Base-by-base conservation (phyloP, 1,284 basidiomycete genomes). In the Vanrija sp. region DNA sequence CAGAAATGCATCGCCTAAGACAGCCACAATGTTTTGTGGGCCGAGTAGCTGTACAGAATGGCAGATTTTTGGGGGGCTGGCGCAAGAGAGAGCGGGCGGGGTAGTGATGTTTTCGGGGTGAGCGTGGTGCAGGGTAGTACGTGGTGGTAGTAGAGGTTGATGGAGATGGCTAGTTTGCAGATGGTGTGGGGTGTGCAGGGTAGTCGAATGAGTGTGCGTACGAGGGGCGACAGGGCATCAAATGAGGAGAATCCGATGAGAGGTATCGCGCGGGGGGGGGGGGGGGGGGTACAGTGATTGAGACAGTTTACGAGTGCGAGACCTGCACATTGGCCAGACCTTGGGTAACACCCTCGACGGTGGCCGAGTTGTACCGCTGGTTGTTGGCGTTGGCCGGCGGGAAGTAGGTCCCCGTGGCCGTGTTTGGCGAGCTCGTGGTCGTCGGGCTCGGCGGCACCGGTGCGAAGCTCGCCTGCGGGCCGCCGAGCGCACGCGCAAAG, bases 371-470 rank as follows among this genome's bases (percentile, higher is more conserved):
- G 55, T 60, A 34, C 51, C 52, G 29, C 57, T 52, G 39, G 51
- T 58, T 25, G 51, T 57, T 23, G 52, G 45, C 23, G 26, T 38
- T 16, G 43, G 54, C 39, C 40, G 58, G 49, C 7, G 68, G 64
- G 52, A 73, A 71, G 47, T 60, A 69, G 38, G 63, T 67, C 16
- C 65, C 67, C 39, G 64, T 68, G 12, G 67, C 64, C 18, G 67
- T 68, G 49, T 64, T 69, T 1, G 68, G 66, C 19, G 58, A 61
- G 5, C 56, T 55, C 6, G 59, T 34, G 34, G 34, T 61, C 10
- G 64, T 62, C 3, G 69, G 69, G 14, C 54, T 57, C 3, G 65
- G 60, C 9, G 69, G 68, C 52, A 69, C 60, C 0, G 65, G 64
- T 4, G 61, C 67, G 50, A 69, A 71, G n/a, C 54, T 54, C 7